phyloP scores from a whole-genome alignment of 2,329 filamentous ascomycete genomes.

The Elsinoe ampelina region DNA sequence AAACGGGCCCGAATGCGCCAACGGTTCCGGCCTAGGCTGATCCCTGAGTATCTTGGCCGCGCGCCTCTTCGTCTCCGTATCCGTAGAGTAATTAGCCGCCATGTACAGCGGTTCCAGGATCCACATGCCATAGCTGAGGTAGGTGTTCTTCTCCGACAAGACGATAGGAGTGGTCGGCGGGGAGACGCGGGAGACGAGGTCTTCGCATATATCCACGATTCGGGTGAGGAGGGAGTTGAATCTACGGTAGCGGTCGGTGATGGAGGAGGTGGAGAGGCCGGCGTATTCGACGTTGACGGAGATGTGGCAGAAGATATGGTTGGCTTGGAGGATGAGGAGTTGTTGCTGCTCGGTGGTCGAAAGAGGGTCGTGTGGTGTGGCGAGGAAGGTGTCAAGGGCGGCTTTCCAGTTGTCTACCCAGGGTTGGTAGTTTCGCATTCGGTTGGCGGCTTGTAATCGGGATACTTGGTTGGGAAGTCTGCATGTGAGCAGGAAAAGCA shows the following conservation, averaged over 20 bases:
- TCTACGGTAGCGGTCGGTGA: not conserved
- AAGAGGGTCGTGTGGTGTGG: not conserved
- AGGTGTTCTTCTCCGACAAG: not conserved
- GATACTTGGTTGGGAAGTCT: not conserved
- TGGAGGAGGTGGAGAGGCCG: not conserved
- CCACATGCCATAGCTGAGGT: slow-evolving; percentile 5
- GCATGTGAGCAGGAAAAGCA: slow-evolving; percentile 1
- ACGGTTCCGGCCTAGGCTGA: not conserved
- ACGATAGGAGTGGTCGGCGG: not conserved
- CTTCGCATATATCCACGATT: slow-evolving; percentile 2
- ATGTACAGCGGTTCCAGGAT: slow-evolving; percentile 3
- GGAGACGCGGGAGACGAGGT: not conserved
- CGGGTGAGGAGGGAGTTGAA: not conserved
- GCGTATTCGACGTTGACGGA: slow-evolving; percentile 7
- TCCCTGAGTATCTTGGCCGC: not conserved
- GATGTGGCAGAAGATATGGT: not conserved
- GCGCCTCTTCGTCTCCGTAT: not conserved
- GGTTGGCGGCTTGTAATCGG: not conserved
- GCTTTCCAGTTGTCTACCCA: not conserved
- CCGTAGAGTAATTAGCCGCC: not conserved
- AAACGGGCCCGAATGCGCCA: not conserved
- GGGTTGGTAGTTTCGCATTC: not conserved
- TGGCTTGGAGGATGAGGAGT: not conserved
- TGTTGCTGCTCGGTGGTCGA: not conserved
- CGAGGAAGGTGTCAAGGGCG: not conserved